Conservation (phyloP, 2,329 filamentous ascomycete genomes). For the Fusarium torreyae region DNA sequence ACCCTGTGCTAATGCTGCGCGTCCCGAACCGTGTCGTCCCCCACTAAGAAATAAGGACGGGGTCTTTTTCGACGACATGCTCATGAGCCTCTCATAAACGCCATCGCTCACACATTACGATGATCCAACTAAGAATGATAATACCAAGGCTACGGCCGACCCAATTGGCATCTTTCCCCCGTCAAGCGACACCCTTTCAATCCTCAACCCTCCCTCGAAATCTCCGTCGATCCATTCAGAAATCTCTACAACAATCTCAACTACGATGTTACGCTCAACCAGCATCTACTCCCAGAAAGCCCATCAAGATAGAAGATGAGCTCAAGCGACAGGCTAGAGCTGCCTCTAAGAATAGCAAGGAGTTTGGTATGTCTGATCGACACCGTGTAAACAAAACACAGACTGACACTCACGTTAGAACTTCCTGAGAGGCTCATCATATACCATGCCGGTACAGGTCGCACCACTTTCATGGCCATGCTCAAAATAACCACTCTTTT, state of each 20-base stretch:
- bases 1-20: constrained; percentile 24
- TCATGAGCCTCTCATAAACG: constrained; percentile 21
- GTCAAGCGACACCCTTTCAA: neutral
- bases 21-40: constrained; percentile 2
- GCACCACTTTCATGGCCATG: constrained; percentile 77
- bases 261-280: constrained; percentile 49
- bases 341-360: constrained; percentile 41
- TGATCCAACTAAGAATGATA: constrained; percentile 43
- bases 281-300: constrained; percentile 19
- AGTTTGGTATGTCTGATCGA: constrained; percentile 29
- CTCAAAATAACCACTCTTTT: constrained; percentile 81
- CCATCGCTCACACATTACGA: constrained; percentile 22
- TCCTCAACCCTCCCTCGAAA: constrained; percentile 26
- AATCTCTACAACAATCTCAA: constrained; percentile 46
- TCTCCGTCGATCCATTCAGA: constrained; percentile 42
- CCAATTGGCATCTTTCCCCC: constrained; percentile 27
- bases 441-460: constrained; percentile 80
- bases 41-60: constrained; percentile 17
- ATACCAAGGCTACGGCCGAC: constrained; percentile 40
- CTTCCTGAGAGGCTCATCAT: constrained; percentile 75
- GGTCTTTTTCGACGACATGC: constrained; percentile 30
- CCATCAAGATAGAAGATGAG: constrained; percentile 45
- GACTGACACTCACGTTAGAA: constrained; percentile 51
- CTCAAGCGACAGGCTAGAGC: constrained; percentile 50
- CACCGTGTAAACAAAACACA: too few species aligned